These are phyloP conservation scores for Calonectria pseudoreteaudii DNA, from an alignment of 2,329 filamentous ascomycete species.

Conservation along the genomic window DNA sequence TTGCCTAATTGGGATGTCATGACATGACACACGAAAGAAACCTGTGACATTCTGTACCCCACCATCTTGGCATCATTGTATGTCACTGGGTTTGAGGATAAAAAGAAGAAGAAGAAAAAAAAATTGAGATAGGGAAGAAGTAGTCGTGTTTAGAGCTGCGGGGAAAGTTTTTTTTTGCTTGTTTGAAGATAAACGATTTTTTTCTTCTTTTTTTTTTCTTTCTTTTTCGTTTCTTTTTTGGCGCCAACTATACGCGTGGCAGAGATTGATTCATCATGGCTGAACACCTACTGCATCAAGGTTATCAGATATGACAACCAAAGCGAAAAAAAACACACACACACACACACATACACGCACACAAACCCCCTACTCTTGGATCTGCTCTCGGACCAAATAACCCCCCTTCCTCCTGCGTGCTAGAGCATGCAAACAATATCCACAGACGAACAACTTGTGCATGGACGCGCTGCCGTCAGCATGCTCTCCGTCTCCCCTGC, in stretches of 20 bases:
- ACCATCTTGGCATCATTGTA: background rate
- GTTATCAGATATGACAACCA: background rate
- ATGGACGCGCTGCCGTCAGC: background rate
- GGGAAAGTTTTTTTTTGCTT: background rate
- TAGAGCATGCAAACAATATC: background rate
- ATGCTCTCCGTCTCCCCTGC: background rate
- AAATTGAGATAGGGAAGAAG: background rate
- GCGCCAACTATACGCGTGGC: background rate
- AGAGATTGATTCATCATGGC: background rate
- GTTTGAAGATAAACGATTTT: background rate
- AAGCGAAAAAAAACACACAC: background rate
- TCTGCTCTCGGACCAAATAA: background rate
- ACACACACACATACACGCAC: background rate
- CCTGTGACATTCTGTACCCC: background rate
- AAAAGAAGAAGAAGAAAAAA: background rate
- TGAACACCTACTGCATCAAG: background rate
- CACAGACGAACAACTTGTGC: background rate
- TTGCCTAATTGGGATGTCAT: conserved; percentile 2
- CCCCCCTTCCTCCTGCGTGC: background rate
- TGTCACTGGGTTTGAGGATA: background rate
- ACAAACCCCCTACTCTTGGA: background rate
- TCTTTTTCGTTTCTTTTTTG: background rate
- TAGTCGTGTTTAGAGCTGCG: background rate
- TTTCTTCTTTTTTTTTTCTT: background rate
- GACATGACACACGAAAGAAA: background rate